Evolutionary conservation across 768 basidiomycete genomes (phyloP).

Genomic region (Asterophora lycoperdoides): DNA sequence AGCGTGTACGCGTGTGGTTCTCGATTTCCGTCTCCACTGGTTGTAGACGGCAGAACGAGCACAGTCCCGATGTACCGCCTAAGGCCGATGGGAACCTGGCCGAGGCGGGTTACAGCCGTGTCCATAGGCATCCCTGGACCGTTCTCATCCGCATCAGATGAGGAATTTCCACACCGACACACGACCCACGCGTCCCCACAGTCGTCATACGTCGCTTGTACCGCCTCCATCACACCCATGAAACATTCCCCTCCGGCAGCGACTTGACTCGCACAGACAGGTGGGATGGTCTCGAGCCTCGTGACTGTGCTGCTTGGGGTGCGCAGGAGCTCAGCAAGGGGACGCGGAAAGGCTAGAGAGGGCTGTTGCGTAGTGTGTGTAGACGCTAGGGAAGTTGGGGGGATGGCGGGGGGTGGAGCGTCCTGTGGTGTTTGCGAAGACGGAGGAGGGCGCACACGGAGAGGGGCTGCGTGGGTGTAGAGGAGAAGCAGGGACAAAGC

Average conservation of each 20-base stretch:
- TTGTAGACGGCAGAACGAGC: slow-evolving; percentile 11
- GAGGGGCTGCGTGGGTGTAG: slow-evolving; percentile 9
- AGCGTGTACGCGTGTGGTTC: slow-evolving; percentile 26
- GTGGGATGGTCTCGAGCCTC: slow-evolving; percentile 12
- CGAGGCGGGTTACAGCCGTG: slow-evolving; percentile 22
- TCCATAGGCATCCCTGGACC: slow-evolving; percentile 8
- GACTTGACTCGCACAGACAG: slow-evolving; percentile 13
- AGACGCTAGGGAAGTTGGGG: not conserved
- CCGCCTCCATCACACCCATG: slow-evolving; percentile 15
- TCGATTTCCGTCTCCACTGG: not conserved
- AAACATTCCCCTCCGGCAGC: slow-evolving; percentile 16
- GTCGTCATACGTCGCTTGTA: slow-evolving; percentile 26
- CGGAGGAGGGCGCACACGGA: slow-evolving; percentile 8
- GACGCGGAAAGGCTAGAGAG: slow-evolving; percentile 17
- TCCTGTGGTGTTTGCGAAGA: not conserved
- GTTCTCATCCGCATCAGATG: no score
- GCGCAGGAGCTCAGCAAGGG: slow-evolving; percentile 5
- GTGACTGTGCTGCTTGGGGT: slow-evolving; percentile 10
- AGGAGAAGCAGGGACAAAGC: not conserved
- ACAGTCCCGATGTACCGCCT: slow-evolving; percentile 25
- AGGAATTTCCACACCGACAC: no score
- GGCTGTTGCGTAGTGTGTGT: slow-evolving; percentile 14
- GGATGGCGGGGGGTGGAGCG: slow-evolving; percentile 7
- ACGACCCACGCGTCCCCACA: slow-evolving; percentile 24
- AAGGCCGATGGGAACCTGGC: slow-evolving; percentile 28